Conservation (phyloP, 83 land plant species). For the Diphasiastrum complanatum region DNA sequence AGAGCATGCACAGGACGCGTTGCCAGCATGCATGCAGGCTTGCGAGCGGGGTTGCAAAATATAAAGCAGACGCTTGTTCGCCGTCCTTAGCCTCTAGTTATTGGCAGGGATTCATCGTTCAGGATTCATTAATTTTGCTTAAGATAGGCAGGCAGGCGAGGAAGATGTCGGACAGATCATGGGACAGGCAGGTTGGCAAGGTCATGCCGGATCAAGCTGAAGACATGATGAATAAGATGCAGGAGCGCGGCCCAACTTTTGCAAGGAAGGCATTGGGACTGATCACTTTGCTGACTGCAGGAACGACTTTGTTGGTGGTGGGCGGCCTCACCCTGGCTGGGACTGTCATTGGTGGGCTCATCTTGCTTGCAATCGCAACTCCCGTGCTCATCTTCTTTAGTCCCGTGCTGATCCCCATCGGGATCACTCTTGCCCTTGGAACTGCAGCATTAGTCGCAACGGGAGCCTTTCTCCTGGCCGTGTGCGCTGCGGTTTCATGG, state of each 20-base stretch:
- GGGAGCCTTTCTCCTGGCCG: conserved; percentile 42
- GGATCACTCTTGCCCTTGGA: conserved; percentile 27
- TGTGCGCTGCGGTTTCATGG: conserved; percentile 48
- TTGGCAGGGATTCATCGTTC: too few relatives aligned
- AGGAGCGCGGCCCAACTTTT: conserved; percentile 23
- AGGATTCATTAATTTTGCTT: too few relatives aligned
- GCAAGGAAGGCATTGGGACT: conserved; percentile 25
- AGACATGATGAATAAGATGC: conserved; percentile 4
- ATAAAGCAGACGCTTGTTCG: too few relatives aligned
- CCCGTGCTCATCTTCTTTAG: conserved; percentile 61
- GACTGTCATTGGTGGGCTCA: conserved; percentile 54
- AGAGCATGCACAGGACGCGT: too few relatives aligned
- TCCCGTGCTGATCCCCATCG: conserved; percentile 61
- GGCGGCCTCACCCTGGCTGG: conserved; percentile 54
- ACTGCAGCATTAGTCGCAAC: conserved; percentile 36
- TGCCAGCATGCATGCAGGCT: too few relatives aligned
- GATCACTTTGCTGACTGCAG: conserved; percentile 29
- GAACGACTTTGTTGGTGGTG: conserved; percentile 39
- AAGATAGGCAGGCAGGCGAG: too few relatives aligned
- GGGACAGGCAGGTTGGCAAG: too few relatives aligned
- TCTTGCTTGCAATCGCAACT: conserved; percentile 40
- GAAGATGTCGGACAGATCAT: too few relatives aligned
- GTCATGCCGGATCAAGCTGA: conserved; percentile 10
- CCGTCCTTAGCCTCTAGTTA: too few relatives aligned
- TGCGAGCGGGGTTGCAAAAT: too few relatives aligned